These are phyloP conservation scores for Pseudogymnoascus sp. DNA, from an alignment of 2,329 filamentous ascomycete genomes.

Conservation along the genomic window DNA sequence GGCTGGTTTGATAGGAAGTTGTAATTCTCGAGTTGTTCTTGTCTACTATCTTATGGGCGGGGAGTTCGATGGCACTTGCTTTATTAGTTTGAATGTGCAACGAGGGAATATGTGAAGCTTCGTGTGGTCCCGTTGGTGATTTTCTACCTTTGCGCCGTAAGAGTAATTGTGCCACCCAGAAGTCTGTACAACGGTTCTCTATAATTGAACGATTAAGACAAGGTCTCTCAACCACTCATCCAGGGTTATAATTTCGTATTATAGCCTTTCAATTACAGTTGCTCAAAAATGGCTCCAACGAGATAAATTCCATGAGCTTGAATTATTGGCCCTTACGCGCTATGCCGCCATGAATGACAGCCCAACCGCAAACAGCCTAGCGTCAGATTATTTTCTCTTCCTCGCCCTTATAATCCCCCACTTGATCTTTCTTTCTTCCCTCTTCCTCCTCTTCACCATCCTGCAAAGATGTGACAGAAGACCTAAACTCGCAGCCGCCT, in stretches of 20 bases:
- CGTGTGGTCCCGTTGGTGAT: neutral
- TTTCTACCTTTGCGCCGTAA: neutral
- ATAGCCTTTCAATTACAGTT: neutral
- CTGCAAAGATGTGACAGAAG: conserved; percentile 2
- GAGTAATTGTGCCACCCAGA: neutral
- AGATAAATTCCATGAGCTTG: neutral
- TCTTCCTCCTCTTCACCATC: conserved; percentile 1
- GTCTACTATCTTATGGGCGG: conserved; percentile 5
- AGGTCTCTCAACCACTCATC: neutral
- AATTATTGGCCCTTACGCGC: neutral
- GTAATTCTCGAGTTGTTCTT: conserved; percentile 9
- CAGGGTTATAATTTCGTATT: neutral
- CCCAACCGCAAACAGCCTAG: neutral
- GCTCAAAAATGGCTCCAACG: neutral
- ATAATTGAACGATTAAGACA: neutral
- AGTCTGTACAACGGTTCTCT: neutral
- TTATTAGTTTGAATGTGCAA: neutral
- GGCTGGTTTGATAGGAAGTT: neutral
- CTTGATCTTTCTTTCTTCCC: neutral
- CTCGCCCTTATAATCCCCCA: neutral
- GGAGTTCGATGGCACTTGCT: neutral
- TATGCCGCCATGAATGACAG: neutral
- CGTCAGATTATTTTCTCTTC: neutral
- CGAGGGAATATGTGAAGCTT: neutral
- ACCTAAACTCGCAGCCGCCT: neutral